These are phyloP conservation scores for Kappamyces sp. DNA, from an alignment of 192 early-diverging fungal species.

Conservation along the genomic window DNA sequence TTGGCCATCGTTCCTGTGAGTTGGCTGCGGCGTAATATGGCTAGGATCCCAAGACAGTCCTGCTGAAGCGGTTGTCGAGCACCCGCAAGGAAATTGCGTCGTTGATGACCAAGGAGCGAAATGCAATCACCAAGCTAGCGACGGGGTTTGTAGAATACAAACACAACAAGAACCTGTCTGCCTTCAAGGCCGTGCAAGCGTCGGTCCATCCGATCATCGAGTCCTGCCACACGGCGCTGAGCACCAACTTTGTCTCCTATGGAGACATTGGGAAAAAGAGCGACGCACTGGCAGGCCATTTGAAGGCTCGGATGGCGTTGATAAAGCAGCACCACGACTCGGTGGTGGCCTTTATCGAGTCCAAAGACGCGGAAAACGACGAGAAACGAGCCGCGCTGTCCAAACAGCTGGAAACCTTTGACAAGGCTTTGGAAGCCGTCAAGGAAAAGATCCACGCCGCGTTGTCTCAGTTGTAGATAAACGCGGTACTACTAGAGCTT, in stretches of 20 bases:
- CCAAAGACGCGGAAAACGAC: constrained; percentile 9
- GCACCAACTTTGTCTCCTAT: not conserved
- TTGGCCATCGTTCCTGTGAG: constrained; percentile 33
- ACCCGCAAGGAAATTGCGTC: constrained; percentile 4
- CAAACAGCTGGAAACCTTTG: not conserved
- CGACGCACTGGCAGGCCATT: not conserved
- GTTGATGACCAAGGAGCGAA: constrained; percentile 2
- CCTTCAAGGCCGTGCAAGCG: constrained; percentile 3
- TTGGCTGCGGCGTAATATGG: not conserved
- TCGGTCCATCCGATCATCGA: not conserved
- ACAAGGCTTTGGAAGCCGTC: not conserved
- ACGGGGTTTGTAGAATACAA: constrained; percentile 21
- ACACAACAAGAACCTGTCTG: constrained; percentile 6
- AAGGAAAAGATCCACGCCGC: no score
- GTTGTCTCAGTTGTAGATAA: no score
- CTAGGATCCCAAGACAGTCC: constrained; percentile 17
- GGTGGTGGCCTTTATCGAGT: constrained; percentile 9
- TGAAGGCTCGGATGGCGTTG: not conserved
- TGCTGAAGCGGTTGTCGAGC: constrained; percentile 1
- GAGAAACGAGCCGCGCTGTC: not conserved
- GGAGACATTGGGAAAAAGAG: not conserved
- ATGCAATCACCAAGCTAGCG: constrained; percentile 12
- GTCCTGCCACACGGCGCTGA: constrained; percentile 7
- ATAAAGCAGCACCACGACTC: constrained; percentile 2
- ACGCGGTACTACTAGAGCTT: no score